phyloP scores from a whole-genome alignment of 1,139 yeast genomes.

The Magnusiomyces ingens region DNA sequence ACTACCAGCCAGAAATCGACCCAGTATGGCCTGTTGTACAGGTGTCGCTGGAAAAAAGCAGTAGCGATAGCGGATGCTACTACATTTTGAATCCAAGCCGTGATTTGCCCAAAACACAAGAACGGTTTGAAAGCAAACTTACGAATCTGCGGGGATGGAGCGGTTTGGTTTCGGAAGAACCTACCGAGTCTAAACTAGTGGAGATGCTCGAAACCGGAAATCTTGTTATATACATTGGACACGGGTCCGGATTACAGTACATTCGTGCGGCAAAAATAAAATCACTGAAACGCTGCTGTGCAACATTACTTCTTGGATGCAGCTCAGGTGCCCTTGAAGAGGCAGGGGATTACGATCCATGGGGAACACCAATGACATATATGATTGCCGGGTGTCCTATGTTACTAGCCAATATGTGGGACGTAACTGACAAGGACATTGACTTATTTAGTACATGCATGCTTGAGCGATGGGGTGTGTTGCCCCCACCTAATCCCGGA shows the following conservation, averaged over 20 bases:
- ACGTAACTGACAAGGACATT: constrained; percentile 92
- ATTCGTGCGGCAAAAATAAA: constrained; percentile 48
- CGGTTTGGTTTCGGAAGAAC: constrained; percentile 50
- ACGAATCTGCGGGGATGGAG: constrained; percentile 41
- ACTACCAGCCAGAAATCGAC: constrained; percentile 15
- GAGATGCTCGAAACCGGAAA: constrained; percentile 38
- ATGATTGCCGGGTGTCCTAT: constrained; percentile 74
- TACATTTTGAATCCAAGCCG: constrained; percentile 78
- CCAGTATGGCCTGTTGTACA: constrained; percentile 18
- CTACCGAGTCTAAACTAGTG: constrained; percentile 47
- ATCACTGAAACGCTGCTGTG: constrained; percentile 45
- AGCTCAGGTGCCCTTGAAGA: constrained; percentile 68
- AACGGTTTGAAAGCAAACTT: constrained; percentile 47
- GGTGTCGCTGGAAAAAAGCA: constrained; percentile 15
- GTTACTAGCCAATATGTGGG: constrained; percentile 88
- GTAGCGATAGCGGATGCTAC: constrained; percentile 33
- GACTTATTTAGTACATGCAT: constrained; percentile 63
- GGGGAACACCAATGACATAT: constrained; percentile 73
- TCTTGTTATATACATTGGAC: constrained; percentile 80
- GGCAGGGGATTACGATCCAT: constrained; percentile 60
- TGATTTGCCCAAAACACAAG: constrained; percentile 66
- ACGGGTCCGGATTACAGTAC: constrained; percentile 91
- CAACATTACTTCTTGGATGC: constrained; percentile 81
- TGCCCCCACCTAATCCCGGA: constrained; percentile 21
- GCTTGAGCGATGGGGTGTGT: constrained; percentile 57